phyloP scores from a whole-genome alignment of 108 stramenopile genomes.

The Asterionellopsis glacialis region DNA sequence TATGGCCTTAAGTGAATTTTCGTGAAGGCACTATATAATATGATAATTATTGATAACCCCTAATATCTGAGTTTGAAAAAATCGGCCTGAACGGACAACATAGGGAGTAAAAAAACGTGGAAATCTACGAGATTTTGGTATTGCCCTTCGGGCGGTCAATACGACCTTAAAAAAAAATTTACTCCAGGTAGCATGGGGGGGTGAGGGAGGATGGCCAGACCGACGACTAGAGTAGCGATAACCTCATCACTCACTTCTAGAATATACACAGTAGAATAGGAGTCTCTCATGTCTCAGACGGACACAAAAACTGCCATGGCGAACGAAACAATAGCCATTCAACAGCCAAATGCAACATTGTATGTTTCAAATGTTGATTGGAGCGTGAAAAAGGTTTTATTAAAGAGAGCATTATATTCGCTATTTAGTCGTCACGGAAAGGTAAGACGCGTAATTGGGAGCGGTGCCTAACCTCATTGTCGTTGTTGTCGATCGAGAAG shows the following conservation, averaged over 20 bases:
- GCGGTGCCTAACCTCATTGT: neutral
- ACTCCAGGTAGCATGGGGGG: too few relatives aligned
- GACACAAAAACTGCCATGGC: conserved; percentile 67
- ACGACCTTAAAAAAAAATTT: too few relatives aligned
- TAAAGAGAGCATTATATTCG: conserved; percentile 85
- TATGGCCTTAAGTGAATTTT: too few relatives aligned
- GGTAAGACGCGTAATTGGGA: conserved; percentile 18
- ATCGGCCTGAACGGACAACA: too few relatives aligned
- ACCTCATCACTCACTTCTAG: conserved; percentile 76
- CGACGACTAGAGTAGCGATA: conserved; percentile 88
- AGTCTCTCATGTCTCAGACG: conserved; percentile 82
- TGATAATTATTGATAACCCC: too few relatives aligned
- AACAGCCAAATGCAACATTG: conserved; percentile 77
- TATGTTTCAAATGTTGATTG: conserved; percentile 96
- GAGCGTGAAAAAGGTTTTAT: conserved; percentile 91
- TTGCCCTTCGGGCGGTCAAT: too few relatives aligned
- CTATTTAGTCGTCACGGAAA: conserved; percentile 94
- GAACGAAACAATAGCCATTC: conserved; percentile 50
- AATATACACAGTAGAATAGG: too few relatives aligned
- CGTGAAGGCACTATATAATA: too few relatives aligned
- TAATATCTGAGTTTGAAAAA: too few relatives aligned
- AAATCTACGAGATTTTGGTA: too few relatives aligned
- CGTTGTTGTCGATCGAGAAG: neutral
- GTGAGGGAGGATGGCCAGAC: too few relatives aligned
- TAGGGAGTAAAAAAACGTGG: too few relatives aligned